A percentile compares a stretch with the other conserved stretches of the same genome.
phyloP scores from a whole-genome alignment of 805 yeast species.

The Kodamaea sagamina region DNA sequence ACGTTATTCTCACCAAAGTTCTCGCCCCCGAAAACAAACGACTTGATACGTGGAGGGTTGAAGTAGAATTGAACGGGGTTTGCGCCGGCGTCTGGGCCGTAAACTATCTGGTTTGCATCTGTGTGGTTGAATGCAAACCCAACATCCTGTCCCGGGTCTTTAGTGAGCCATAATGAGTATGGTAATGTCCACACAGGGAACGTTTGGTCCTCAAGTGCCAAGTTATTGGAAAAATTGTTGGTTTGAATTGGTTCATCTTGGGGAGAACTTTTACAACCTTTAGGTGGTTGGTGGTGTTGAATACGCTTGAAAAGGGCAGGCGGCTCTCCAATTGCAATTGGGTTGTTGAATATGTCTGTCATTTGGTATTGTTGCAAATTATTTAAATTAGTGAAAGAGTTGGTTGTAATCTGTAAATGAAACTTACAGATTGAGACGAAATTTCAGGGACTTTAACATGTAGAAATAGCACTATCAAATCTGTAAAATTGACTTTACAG shows the following conservation, averaged over 20 bases:
- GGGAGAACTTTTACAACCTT: constrained; percentile 27
- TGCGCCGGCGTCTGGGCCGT: constrained; percentile 61
- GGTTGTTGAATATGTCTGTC: constrained; percentile 16
- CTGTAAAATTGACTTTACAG: too few species aligned
- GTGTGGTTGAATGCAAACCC: constrained; percentile 75
- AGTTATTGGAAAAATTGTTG: constrained; percentile 76
- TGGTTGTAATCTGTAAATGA: too few species aligned
- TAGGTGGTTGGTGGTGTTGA: constrained; percentile 38
- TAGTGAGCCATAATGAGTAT: constrained; percentile 69
- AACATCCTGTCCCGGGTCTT: constrained; percentile 43
- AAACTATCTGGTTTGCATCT: constrained; percentile 58
- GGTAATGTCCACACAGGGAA: constrained; percentile 83
- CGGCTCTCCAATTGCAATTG: constrained; percentile 48
- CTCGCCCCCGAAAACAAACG: constrained; percentile 49
- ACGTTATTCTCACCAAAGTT: constrained; percentile 23
- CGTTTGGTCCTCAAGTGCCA: constrained; percentile 65
- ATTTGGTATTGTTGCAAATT: background rate
- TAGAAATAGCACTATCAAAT: too few species aligned
- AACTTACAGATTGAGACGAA: too few species aligned
- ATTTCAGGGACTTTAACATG: too few species aligned
- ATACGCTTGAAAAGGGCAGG: constrained; percentile 39
- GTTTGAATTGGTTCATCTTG: constrained; percentile 57
- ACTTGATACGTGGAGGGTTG: constrained; percentile 66
- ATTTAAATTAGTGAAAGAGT: too few species aligned
- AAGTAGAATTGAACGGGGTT: constrained; percentile 62